Conservation (phyloP, 164 flowering plant species). For the Tetracentron sinense region DNA sequence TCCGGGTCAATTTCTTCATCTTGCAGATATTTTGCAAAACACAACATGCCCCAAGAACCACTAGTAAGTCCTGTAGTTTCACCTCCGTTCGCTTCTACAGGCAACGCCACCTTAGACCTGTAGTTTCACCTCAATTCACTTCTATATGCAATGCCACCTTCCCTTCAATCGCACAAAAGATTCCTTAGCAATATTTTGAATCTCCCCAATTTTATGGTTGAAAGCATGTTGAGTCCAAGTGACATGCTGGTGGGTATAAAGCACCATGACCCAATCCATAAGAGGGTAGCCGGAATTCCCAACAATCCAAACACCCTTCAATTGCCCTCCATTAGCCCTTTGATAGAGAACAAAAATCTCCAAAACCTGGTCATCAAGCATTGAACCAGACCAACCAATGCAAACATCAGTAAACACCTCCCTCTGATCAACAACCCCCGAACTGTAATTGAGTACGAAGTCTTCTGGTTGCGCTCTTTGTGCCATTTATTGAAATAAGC, state of each 20-base stretch:
- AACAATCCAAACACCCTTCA: conserved; percentile 54
- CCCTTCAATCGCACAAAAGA: conserved; percentile 64
- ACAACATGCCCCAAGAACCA: conserved; percentile 79
- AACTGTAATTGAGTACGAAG: conserved; percentile 74
- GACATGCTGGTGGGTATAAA: conserved; percentile 57
- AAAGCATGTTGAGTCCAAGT: conserved; percentile 83
- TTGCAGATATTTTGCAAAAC: conserved; percentile 82
- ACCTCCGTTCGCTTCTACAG: conserved; percentile 84
- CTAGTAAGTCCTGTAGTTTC: conserved; percentile 75
- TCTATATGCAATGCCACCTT: no score
- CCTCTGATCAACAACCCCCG: conserved; percentile 61
- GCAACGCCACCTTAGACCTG: no score
- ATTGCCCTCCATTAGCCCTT: conserved; percentile 39
- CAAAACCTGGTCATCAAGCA: conserved; percentile 63
- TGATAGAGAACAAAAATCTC: conserved; percentile 60
- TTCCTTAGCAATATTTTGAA: conserved; percentile 43
- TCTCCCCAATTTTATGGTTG: conserved; percentile 53
- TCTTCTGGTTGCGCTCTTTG: conserved; percentile 81
- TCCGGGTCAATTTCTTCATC: conserved; percentile 54
- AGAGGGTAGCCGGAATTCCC: conserved; percentile 58
- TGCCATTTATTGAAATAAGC: conserved; percentile 74
- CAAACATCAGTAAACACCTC: conserved; percentile 76
- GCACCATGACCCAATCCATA: conserved; percentile 73
- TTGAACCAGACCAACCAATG: conserved; percentile 84
- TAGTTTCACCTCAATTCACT: no score